phyloP scores from a whole-genome alignment of 129 eudicot species.

The Daucus carota region DH1_v3.0 NC_030382.2:45408501-45409000 shows the following conservation, averaged over 20 bases:
- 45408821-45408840: constrained; percentile 19
- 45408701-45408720: constrained; percentile 48
- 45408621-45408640: constrained; percentile 52
- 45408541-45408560: background rate
- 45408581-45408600: background rate
- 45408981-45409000: constrained; percentile 14
- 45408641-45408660: constrained; percentile 33
- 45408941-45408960: constrained; percentile 23
- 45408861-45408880: constrained; percentile 22
- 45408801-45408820: constrained; percentile 25
- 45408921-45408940: constrained; percentile 30
- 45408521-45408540: too few relatives aligned
- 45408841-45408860: constrained; percentile 47
- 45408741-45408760: constrained; percentile 38
- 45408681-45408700: constrained; percentile 44
- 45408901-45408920: constrained; percentile 10
- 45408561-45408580: background rate
- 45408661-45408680: constrained; percentile 33
- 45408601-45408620: constrained; percentile 31
- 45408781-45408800: constrained; percentile 46
- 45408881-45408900: background rate
- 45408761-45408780: constrained; percentile 22
- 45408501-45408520: background rate
- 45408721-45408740: constrained; percentile 29
- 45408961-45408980: constrained; percentile 1